phyloP scores from a whole-genome alignment of 169 alveolate species.

The Plasmodium cynomolgi region DNA sequence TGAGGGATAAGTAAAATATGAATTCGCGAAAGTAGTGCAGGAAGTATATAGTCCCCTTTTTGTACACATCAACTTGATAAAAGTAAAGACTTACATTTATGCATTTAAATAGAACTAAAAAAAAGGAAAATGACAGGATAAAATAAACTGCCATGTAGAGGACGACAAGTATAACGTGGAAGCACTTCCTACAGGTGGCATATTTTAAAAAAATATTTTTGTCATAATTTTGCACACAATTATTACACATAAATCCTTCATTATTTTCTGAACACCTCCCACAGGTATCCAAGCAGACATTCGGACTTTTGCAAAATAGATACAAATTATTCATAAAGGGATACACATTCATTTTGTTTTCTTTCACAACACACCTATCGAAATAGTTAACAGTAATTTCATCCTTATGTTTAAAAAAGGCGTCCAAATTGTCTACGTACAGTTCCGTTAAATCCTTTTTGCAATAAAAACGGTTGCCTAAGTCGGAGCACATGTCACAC shows the following conservation, averaged over 20 bases:
- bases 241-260: conserved; percentile 70
- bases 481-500: conserved; percentile 51
- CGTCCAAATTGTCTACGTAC: conserved; percentile 34
- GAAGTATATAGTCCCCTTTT: conserved; percentile 53
- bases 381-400: conserved; percentile 21
- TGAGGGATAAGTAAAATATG: conserved; percentile 52
- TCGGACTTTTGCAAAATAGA: conserved; percentile 49
- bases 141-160: conserved; percentile 10
- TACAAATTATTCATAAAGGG: conserved; percentile 67
- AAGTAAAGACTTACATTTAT: conserved; percentile 69
- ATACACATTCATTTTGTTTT: conserved; percentile 48
- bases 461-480: conserved; percentile 37
- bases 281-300: conserved; percentile 65
- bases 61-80: conserved; percentile 41
- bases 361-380: conserved; percentile 31
- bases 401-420: conserved; percentile 25
- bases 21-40: conserved; percentile 72
- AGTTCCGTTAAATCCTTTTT: conserved; percentile 28
- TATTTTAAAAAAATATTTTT: conserved; percentile 72
- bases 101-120: conserved; percentile 22
- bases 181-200: conserved; percentile 53
- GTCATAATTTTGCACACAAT: conserved; percentile 55
- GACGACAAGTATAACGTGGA: conserved; percentile 10
- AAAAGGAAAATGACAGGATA: conserved; percentile 27
- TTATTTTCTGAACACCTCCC: conserved; percentile 46